Conservation (phyloP, 140 eudicot species). For the Senecio squalidus region DNA sequence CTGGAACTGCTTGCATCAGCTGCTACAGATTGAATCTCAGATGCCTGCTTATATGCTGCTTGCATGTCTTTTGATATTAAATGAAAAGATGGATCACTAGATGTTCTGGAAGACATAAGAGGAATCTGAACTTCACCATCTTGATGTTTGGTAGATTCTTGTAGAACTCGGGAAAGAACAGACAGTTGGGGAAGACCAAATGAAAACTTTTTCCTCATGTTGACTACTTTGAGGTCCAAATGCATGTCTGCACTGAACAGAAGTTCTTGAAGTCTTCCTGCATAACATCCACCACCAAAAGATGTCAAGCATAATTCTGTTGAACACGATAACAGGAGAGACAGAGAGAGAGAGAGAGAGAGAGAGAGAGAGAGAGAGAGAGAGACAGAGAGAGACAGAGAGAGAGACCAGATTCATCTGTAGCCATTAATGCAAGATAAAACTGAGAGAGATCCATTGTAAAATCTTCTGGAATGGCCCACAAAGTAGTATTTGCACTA, state of each 20-base stretch:
- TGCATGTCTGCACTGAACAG: constrained; percentile 46
- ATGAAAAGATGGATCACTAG: constrained; percentile 27
- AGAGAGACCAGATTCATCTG: constrained; percentile 61
- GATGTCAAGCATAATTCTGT: not conserved
- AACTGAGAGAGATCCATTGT: constrained; percentile 48
- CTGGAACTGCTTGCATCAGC: constrained; percentile 40
- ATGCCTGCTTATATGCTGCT: constrained; percentile 11
- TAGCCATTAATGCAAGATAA: constrained; percentile 50
- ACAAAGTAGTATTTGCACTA: constrained; percentile 22
- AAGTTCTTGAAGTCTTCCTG: constrained; percentile 77
- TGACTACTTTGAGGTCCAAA: constrained; percentile 35
- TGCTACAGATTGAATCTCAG: constrained; percentile 21
- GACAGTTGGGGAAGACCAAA: constrained; percentile 47
- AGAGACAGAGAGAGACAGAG: constrained; percentile 26
- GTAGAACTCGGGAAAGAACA: constrained; percentile 53
- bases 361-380: constrained; percentile 33
- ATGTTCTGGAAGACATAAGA: constrained; percentile 32
- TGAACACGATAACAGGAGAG: constrained; percentile 5
- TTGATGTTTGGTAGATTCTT: constrained; percentile 34
- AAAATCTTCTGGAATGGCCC: constrained; percentile 47
- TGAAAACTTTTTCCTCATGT: constrained; percentile 40
- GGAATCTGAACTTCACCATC: constrained; percentile 39
- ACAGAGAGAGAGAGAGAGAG: constrained; percentile 33
- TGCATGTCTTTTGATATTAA: constrained; percentile 16
- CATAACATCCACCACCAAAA: constrained; percentile 24